These are phyloP conservation scores for Dactylellina drechsleri DNA, from an alignment of 2,329 filamentous ascomycete genomes.

Conservation along the genomic window DNA sequence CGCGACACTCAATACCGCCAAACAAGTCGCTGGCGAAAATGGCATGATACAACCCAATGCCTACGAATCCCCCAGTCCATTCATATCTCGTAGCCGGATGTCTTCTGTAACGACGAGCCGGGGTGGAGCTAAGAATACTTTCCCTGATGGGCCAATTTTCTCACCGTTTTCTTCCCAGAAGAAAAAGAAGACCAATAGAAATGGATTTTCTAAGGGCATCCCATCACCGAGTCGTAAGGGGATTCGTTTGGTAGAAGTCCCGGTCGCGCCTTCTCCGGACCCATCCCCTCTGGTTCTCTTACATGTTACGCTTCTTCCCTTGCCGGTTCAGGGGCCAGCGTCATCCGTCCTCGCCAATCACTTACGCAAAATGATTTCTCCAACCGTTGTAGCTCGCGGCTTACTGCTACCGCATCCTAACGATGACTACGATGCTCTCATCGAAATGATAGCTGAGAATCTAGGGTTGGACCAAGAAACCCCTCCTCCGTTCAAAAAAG, in stretches of 20 bases:
- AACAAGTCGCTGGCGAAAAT: conserved; percentile 44
- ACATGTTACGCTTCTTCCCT: conserved; percentile 79
- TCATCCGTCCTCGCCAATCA: conserved; percentile 71
- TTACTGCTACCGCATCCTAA: conserved; percentile 81
- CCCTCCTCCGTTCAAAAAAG: conserved; percentile 58
- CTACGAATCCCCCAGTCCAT: conserved; percentile 46
- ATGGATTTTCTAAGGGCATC: conserved; percentile 31
- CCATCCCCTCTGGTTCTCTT: conserved; percentile 76
- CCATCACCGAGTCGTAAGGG: conserved; percentile 42
- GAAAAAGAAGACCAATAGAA: conserved; percentile 31
- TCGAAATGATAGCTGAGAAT: conserved; percentile 79
- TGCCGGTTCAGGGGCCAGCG: conserved; percentile 69
- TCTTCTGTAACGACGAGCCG: conserved; percentile 33
- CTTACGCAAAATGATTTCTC: conserved; percentile 75
- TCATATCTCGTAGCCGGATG: conserved; percentile 32
- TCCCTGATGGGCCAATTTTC: conserved; percentile 37
- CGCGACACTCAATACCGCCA: conserved; percentile 45
- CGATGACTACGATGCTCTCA: conserved; percentile 80
- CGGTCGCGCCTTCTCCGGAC: conserved; percentile 60
- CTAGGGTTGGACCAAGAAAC: conserved; percentile 70
- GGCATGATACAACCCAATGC: conserved; percentile 24
- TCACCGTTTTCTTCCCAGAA: conserved; percentile 48
- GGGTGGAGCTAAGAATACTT: conserved; percentile 18
- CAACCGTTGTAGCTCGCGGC: conserved; percentile 78
- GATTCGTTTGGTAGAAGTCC: conserved; percentile 26